Conservation (phyloP, 2,329 filamentous ascomycete species). For the Macrophomina tecta region DNA sequence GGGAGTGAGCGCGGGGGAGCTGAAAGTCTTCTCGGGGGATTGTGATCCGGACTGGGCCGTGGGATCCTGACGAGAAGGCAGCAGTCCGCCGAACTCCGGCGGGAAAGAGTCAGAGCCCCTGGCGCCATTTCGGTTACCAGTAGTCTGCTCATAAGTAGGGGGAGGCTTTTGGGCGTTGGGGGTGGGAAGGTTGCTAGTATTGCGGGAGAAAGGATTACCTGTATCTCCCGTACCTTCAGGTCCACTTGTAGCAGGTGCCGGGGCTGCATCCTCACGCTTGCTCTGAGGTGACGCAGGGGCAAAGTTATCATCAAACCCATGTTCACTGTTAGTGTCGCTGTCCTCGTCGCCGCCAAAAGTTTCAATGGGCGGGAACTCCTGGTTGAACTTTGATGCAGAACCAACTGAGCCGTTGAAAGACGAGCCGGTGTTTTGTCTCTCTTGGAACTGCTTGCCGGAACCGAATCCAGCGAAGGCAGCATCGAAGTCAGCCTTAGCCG, state of each 20-base stretch:
- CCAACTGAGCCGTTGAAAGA: slow-evolving; percentile 39
- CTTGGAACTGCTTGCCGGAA: slow-evolving; percentile 57
- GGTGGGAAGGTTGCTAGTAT: slow-evolving; percentile 54
- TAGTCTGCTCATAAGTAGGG: slow-evolving; percentile 59
- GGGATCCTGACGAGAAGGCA: slow-evolving; percentile 62
- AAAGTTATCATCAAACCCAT: slow-evolving; percentile 93
- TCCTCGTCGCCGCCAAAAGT: slow-evolving; percentile 82
- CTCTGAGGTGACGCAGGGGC: slow-evolving; percentile 63
- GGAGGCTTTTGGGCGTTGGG: slow-evolving; percentile 64
- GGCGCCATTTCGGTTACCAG: slow-evolving; percentile 40
- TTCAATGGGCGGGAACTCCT: slow-evolving; percentile 93
- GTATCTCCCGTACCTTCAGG: slow-evolving; percentile 20
- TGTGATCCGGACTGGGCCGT: slow-evolving; percentile 44
- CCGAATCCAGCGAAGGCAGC: slow-evolving; percentile 81
- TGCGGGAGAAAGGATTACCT: slow-evolving; percentile 40
- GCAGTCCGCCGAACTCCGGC: slow-evolving; percentile 61
- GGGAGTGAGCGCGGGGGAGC: slow-evolving; percentile 41
- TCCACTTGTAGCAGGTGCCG: slow-evolving; percentile 33
- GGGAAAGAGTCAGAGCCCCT: slow-evolving; percentile 55
- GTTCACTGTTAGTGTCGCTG: slow-evolving; percentile 72
- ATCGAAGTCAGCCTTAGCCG: slow-evolving; percentile 80
- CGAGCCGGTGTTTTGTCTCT: slow-evolving; percentile 44
- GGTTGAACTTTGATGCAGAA: slow-evolving; percentile 61
- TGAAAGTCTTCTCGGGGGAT: slow-evolving; percentile 47
- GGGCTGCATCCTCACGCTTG: slow-evolving; percentile 39